phyloP scores from a whole-genome alignment of 306 rosid species.

The Acacia melanoxylon region DNA sequence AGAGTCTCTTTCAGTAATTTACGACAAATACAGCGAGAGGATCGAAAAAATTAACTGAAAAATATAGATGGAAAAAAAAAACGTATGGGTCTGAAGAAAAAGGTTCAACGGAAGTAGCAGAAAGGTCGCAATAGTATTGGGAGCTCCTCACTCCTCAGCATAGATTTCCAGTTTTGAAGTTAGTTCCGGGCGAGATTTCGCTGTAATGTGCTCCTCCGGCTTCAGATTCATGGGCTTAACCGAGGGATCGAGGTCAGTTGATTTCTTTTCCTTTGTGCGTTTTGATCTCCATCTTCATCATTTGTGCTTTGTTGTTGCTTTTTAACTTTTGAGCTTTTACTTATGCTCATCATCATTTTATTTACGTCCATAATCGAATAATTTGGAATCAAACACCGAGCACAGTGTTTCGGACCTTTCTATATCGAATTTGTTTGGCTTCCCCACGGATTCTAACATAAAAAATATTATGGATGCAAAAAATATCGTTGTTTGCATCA shows the following conservation, averaged over 20 bases:
- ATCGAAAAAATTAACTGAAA: not conserved
- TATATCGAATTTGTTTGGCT: not conserved
- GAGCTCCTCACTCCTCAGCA: not conserved
- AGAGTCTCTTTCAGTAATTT: not conserved
- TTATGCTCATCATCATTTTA: not conserved
- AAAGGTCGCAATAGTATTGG: not conserved
- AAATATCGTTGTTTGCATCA: not conserved
- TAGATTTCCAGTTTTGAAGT: slow-evolving; percentile 3
- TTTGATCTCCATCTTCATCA: not conserved
- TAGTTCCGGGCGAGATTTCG: not conserved
- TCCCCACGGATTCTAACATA: not conserved
- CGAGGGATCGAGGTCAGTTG: not conserved
- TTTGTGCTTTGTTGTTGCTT: not conserved
- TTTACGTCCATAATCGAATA: not conserved
- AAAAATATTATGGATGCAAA: not conserved
- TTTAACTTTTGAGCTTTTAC: not conserved
- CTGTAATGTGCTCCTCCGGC: not conserved
- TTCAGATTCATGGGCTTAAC: slow-evolving; percentile 11
- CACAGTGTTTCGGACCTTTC: not conserved
- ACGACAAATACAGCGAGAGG: not conserved
- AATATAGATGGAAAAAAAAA: not conserved
- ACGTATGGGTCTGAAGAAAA: not conserved
- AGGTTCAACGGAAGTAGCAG: not conserved
- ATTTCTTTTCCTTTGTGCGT: not conserved
- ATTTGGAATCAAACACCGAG: not conserved